phyloP scores from a whole-genome alignment of 2,329 filamentous ascomycete species.

The Huntiella omanensis region DNA sequence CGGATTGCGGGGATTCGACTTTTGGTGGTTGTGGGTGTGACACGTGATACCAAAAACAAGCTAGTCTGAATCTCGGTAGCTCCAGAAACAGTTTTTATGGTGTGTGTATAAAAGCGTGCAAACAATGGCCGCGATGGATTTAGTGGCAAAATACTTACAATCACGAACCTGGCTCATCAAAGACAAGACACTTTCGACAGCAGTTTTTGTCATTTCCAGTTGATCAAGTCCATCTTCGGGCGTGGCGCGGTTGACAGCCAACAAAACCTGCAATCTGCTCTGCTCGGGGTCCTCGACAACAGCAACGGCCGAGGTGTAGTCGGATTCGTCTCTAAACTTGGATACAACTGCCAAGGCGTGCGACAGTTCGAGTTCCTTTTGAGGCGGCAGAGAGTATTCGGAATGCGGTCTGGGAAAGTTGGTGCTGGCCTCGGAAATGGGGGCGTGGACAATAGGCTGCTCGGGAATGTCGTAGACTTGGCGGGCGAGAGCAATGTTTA shows the following conservation, averaged over 20 bases:
- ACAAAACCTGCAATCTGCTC: conserved; percentile 4
- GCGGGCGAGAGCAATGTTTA: conserved; percentile 9
- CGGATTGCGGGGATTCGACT: no score
- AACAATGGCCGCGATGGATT: neutral
- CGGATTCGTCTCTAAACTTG: conserved; percentile 10
- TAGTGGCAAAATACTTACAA: conserved; percentile 5
- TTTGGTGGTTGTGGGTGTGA: neutral
- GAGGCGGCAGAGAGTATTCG: conserved; percentile 6
- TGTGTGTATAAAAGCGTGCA: neutral
- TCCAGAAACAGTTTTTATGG: no score
- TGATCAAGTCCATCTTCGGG: conserved; percentile 7
- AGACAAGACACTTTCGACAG: conserved; percentile 6
- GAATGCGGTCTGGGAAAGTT: neutral
- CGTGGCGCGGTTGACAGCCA: conserved; percentile 9
- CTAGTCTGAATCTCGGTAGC: no score
- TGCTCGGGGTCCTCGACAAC: conserved; percentile 7
- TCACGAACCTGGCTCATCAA: conserved; percentile 9
- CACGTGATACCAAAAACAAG: neutral
- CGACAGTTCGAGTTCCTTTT: conserved; percentile 10
- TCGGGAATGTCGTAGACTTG: conserved; percentile 11
- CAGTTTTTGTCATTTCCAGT: conserved; percentile 2
- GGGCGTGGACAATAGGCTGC: conserved; percentile 8
- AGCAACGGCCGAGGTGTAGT: conserved; percentile 10
- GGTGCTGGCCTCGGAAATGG: conserved; percentile 3
- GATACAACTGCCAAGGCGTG: conserved; percentile 8